phyloP scores from a whole-genome alignment of 2,329 filamentous ascomycete genomes.

The Paradendryphiella salina region DNA sequence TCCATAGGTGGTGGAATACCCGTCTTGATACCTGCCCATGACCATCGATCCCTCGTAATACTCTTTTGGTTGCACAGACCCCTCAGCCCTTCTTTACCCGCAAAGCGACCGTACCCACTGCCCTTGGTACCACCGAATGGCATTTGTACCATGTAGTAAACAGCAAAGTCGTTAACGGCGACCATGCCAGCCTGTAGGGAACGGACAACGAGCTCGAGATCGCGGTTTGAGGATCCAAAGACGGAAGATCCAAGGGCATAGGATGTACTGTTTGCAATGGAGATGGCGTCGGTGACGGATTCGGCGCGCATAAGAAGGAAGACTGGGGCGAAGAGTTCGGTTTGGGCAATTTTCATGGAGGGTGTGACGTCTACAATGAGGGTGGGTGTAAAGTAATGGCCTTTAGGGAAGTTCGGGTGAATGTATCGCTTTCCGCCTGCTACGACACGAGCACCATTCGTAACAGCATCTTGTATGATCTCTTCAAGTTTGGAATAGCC shows the following conservation, averaged over 20 bases:
- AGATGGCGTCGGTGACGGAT: constrained; percentile 68
- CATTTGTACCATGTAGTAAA: constrained; percentile 89
- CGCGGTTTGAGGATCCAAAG: constrained; percentile 68
- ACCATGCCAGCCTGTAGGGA: constrained; percentile 86
- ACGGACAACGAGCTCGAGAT: constrained; percentile 65
- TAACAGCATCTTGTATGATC: constrained; percentile 76
- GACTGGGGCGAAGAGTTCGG: constrained; percentile 91
- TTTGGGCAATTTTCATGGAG: constrained; percentile 82
- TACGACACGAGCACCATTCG: constrained; percentile 76
- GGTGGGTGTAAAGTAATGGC: constrained; percentile 92
- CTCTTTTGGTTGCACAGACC: constrained; percentile 86
- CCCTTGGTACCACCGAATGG: constrained; percentile 92
- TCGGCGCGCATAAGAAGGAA: constrained; percentile 80
- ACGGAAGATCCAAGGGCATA: constrained; percentile 90
- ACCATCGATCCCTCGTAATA: constrained; percentile 75
- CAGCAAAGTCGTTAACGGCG: constrained; percentile 91
- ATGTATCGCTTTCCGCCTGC: constrained; percentile 72
- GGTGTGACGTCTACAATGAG: constrained; percentile 86
- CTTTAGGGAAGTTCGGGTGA: constrained; percentile 74
- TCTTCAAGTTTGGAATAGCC: constrained; percentile 75
- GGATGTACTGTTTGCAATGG: constrained; percentile 77
- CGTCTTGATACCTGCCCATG: constrained; percentile 65
- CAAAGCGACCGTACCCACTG: constrained; percentile 89
- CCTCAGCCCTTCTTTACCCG: constrained; percentile 82
- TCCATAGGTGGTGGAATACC: constrained; percentile 77